Conservation (phyloP, 2,329 filamentous ascomycete species). For the Botrytis deweyae region DNA sequence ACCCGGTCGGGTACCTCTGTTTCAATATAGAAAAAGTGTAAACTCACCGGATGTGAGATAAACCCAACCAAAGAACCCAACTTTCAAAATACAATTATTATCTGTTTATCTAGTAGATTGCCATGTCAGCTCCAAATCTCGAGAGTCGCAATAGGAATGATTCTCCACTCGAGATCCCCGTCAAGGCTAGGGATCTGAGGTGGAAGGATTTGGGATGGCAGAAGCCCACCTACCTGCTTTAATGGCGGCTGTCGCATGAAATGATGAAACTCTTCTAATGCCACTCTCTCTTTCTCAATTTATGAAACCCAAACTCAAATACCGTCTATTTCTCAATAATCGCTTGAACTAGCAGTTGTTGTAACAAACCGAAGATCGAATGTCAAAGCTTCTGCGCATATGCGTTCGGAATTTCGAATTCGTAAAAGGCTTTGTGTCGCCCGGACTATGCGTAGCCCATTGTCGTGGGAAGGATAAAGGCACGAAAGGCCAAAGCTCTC, state of each 20-base stretch:
- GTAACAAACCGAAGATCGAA: conserved; percentile 31
- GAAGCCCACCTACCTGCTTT: conserved; percentile 27
- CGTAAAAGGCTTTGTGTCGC: conserved; percentile 36
- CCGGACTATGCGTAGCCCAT: conserved; percentile 39
- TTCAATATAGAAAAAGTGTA: conserved; percentile 5
- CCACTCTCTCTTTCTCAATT: conserved; percentile 24
- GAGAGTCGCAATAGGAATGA: not conserved
- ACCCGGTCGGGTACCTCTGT: conserved; percentile 10
- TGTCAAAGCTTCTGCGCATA: conserved; percentile 28
- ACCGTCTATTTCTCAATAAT: conserved; percentile 29
- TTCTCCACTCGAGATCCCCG: not conserved
- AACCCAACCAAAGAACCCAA: not conserved
- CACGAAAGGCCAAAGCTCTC: conserved; percentile 24
- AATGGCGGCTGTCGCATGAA: conserved; percentile 29
- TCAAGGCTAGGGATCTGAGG: not conserved
- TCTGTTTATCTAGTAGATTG: conserved; percentile 22
- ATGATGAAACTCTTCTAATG: conserved; percentile 23
- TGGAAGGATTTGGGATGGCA: not conserved
- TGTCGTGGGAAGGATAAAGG: conserved; percentile 29
- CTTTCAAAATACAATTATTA: conserved; percentile 22
- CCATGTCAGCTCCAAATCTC: conserved; percentile 1
- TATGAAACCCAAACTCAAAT: conserved; percentile 25
- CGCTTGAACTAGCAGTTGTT: conserved; percentile 26
- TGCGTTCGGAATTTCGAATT: conserved; percentile 21
- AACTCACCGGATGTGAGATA: conserved; percentile 21